phyloP scores from a whole-genome alignment of 208 protist species.

The Wallacemonas collosoma region DNA sequence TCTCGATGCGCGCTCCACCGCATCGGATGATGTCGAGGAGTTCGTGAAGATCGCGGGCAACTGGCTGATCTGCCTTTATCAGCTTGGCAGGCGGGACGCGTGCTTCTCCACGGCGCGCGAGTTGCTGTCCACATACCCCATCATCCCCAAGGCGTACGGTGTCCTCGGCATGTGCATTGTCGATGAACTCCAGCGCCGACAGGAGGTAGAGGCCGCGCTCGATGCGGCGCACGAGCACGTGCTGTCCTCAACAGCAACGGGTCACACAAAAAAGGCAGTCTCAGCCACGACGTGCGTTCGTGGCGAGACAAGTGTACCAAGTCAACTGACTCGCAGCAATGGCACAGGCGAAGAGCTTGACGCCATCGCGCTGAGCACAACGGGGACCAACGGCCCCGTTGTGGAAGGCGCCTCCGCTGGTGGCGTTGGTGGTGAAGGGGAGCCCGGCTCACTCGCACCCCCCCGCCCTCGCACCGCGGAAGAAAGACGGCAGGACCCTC shows the following conservation, averaged over 20 bases:
- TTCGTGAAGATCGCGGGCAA: constrained; percentile 51
- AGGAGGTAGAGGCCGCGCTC: constrained; percentile 23
- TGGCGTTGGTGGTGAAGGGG: no score
- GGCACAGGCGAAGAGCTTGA: background rate
- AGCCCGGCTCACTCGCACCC: no score
- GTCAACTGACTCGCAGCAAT: background rate
- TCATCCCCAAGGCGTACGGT: constrained; percentile 53
- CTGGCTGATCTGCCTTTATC: constrained; percentile 41
- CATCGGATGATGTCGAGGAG: constrained; percentile 33
- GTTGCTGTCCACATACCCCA: constrained; percentile 40
- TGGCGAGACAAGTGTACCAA: no score
- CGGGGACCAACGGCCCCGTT: background rate
- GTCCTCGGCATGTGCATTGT: constrained; percentile 61
- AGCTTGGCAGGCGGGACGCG: constrained; percentile 25
- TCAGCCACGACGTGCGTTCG: background rate
- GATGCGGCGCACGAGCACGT: background rate
- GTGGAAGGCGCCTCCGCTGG: background rate
- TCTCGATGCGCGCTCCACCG: constrained; percentile 24
- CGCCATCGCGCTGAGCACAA: background rate
- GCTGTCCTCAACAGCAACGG: background rate
- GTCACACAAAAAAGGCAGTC: background rate
- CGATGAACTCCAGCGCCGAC: constrained; percentile 29
- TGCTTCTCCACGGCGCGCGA: constrained; percentile 41
- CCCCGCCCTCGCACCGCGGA: constrained; percentile 25
- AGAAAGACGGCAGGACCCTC: constrained; percentile 31